Percentiles rank a stretch among this genome's conserved stretches.
phyloP scores from a whole-genome alignment of 352 stramenopile species.

The Elongisporangium senticosum region DNA sequence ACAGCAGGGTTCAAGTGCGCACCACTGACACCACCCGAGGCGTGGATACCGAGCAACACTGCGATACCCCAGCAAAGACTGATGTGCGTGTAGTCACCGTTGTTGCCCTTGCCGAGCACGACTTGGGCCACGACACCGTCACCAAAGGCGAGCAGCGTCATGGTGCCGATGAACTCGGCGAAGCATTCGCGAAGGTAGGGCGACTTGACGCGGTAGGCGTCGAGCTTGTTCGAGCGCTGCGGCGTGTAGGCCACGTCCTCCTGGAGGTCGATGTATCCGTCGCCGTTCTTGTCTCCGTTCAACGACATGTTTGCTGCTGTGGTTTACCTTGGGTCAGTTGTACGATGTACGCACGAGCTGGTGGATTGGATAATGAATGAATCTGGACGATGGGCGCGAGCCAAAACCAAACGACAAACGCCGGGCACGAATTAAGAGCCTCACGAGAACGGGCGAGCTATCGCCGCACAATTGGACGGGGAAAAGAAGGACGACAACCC shows the following conservation, averaged over 20 bases:
- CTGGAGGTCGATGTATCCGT: conserved; percentile 13
- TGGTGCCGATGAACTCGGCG: conserved; percentile 52
- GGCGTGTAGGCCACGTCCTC: conserved; percentile 12
- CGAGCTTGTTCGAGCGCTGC: too few species aligned
- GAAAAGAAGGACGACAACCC: too few species aligned
- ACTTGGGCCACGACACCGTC: conserved; percentile 48
- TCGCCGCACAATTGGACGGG: too few species aligned
- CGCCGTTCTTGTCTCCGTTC: too few species aligned
- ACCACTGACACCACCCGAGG: conserved; percentile 40
- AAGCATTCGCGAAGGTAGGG: conserved; percentile 43
- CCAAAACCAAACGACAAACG: too few species aligned
- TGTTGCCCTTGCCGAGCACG: conserved; percentile 28
- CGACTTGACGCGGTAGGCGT: conserved; percentile 9
- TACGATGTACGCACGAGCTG: too few species aligned
- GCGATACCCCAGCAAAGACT: conserved; percentile 59
- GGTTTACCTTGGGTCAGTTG: too few species aligned
- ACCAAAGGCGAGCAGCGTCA: conserved; percentile 58
- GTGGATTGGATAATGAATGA: too few species aligned
- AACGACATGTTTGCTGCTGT: too few species aligned
- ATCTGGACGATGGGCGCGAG: too few species aligned
- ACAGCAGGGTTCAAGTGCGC: conserved; percentile 63
- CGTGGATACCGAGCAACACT: conserved; percentile 54
- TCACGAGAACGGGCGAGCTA: too few species aligned
- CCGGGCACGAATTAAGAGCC: too few species aligned
- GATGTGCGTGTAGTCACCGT: conserved; percentile 50